Percentiles rank a stretch among this genome's conserved stretches.
Evolutionary conservation across 306 rosid genomes (phyloP).

Genomic region (Urtica urens): DNA sequence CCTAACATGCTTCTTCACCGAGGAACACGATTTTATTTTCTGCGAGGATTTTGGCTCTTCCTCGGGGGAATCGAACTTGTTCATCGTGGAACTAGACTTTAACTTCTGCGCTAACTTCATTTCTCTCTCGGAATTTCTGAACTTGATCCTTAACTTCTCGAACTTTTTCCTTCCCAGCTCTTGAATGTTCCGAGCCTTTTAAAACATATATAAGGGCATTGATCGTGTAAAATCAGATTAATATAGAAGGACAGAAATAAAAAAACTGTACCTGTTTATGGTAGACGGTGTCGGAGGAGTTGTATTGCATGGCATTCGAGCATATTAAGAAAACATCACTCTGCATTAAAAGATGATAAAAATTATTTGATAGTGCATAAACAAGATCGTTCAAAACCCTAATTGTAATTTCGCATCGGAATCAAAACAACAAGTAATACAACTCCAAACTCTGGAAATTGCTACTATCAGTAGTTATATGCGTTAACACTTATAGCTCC

Average conservation of each 20-base stretch:
- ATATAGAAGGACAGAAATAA: neutral
- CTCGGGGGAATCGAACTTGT: slow-evolving; percentile 41
- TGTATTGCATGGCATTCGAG: slow-evolving; percentile 94
- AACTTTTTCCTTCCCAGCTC: slow-evolving; percentile 80
- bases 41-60: slow-evolving; percentile 63
- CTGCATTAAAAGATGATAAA: slow-evolving; percentile 51
- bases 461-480: too few species aligned
- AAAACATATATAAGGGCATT: slow-evolving; percentile 19
- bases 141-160: slow-evolving; percentile 56
- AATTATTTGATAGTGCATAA: neutral
- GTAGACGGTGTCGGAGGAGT: slow-evolving; percentile 81
- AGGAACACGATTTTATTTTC: slow-evolving; percentile 49
- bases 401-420: too few species aligned
- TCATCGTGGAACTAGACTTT: slow-evolving; percentile 42
- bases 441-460: too few species aligned
- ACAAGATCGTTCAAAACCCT: too few species aligned
- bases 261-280: slow-evolving; percentile 64
- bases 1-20: slow-evolving; percentile 57
- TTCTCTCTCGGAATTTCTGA: slow-evolving; percentile 54
- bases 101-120: slow-evolving; percentile 57
- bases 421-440: too few species aligned
- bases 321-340: slow-evolving; percentile 74
- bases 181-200: slow-evolving; percentile 86
- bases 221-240: slow-evolving; percentile 12
- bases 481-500: too few species aligned